Evolutionary conservation across 2,329 filamentous ascomycete species (phyloP).

Genomic region (Penicillium nordicum): DNA sequence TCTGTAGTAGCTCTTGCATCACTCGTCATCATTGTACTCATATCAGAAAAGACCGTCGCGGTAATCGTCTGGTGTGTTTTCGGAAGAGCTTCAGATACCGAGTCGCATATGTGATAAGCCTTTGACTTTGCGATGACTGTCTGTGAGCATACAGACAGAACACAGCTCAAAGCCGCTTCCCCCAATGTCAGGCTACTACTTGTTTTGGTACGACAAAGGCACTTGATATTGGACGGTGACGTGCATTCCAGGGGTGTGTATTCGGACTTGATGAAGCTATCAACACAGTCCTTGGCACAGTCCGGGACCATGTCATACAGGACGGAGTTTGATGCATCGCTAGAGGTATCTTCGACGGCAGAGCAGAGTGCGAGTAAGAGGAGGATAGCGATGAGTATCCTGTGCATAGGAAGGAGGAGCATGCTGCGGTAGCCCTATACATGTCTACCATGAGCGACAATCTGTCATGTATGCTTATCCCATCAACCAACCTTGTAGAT

Average conservation of each 20-base stretch:
- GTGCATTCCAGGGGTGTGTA: conserved; percentile 46
- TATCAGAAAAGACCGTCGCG: conserved; percentile 29
- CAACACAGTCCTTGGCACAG: conserved; percentile 61
- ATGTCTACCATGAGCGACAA: conserved; percentile 15
- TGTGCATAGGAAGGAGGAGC: conserved; percentile 29
- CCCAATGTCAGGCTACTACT: conserved; percentile 64
- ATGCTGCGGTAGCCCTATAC: conserved; percentile 35
- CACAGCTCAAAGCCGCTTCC: conserved; percentile 68
- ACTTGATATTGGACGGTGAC: conserved; percentile 53
- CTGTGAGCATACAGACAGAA: conserved; percentile 56
- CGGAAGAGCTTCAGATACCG: conserved; percentile 32
- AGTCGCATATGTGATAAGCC: conserved; percentile 56
- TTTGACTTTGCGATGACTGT: conserved; percentile 44
- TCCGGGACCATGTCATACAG: conserved; percentile 50
- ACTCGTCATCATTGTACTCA: conserved; percentile 7
- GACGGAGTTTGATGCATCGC: conserved; percentile 18
- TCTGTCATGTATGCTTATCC: background rate
- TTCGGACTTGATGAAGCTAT: conserved; percentile 60
- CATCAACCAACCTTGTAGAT: conserved; percentile 18
- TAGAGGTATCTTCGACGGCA: conserved; percentile 16
- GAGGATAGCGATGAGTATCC: conserved; percentile 25
- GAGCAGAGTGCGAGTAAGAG: conserved; percentile 23
- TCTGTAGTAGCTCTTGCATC: conserved; percentile 2
- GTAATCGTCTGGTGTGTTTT: conserved; percentile 38
- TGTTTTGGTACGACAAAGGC: conserved; percentile 61